Base-by-base conservation (phyloP, 805 yeast genomes). In the Cyberlindnera veronae region DNA sequence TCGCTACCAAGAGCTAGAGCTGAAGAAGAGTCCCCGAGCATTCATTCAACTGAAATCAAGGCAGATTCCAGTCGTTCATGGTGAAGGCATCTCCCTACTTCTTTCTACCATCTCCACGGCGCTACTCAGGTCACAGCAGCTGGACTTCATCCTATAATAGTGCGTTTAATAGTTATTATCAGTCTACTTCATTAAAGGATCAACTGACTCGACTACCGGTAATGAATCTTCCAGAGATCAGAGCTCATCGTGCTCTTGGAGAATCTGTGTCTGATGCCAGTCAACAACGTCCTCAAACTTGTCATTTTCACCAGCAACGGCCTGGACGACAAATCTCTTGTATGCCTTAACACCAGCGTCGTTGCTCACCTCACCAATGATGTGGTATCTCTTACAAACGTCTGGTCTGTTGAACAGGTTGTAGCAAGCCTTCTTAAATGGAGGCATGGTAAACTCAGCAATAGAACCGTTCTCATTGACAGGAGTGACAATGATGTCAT, bases 361-460 rank as follows among this genome's bases (percentile, higher is more conserved):
- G 28, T 35, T 35, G 15, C 16, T 15, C 6, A 52, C 59, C 22
- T 56, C 54, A 16, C 54, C 46, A 18, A 58, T 50, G 14, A 56
- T 32, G 37, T 58, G 61, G 30, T 54, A 53, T 3, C 28, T 20
- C 33, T 45, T 55, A 32, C 60, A 54, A 18, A 36, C 8, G 11
- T 19, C 7, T 17, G 22, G 32, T 26, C 37, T 26, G 4, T 24
- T 24, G 14, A 26, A 18, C 17, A 14, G n/a, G 12, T 19, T 14
- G 6, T 15, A 3, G n/a, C 55, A 51, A 6, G 52, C 44, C 2
- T 21, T 20, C 5, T 46, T 20, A 20, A 31, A 44, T 5, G 18
- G 8, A 12, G 60, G 60, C 8, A 39, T 41, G 2, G 35, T 8
- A 10, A 54, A 17, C 9, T 45, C 38, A 5, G 53, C 54, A 3